Evolutionary conservation across 2,329 filamentous ascomycete species (phyloP).

Genomic region (Fusarium sp.): DNA sequence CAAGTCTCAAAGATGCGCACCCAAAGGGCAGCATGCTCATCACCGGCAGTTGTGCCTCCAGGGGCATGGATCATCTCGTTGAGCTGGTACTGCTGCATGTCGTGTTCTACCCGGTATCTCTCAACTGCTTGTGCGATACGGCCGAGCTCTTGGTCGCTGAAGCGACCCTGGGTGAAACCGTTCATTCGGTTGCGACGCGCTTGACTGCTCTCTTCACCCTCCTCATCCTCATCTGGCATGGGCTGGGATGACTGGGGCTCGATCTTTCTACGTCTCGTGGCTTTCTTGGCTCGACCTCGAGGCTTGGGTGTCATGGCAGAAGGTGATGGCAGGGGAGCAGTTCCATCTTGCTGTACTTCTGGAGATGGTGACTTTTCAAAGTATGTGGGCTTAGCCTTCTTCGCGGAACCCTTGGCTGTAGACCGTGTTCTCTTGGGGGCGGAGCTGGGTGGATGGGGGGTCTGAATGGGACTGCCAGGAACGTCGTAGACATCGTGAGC

Average conservation of each 20-base stretch:
- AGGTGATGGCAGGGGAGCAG: conserved; percentile 48
- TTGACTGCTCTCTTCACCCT: conserved; percentile 19
- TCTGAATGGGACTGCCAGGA: conserved; percentile 38
- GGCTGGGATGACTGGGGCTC: conserved; percentile 33
- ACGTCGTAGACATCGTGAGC: conserved; percentile 42
- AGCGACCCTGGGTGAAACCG: conserved; percentile 54
- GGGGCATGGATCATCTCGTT: conserved; percentile 58
- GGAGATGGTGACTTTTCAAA: conserved; percentile 50
- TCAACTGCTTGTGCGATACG: conserved; percentile 58
- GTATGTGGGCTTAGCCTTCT: conserved; percentile 63
- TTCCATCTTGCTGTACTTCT: conserved; percentile 33
- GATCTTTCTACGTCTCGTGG: conserved; percentile 42
- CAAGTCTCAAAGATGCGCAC: conserved; percentile 59
- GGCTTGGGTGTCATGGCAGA: conserved; percentile 49
- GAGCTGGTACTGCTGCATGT: conserved; percentile 58
- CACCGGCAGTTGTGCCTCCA: conserved; percentile 51
- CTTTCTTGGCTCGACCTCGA: conserved; percentile 46
- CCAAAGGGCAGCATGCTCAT: conserved; percentile 62
- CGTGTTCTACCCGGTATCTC: conserved; percentile 56
- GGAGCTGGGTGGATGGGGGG: conserved; percentile 37
- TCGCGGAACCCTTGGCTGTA: conserved; percentile 51
- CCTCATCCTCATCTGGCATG: conserved; percentile 38
- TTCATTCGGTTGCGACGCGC: conserved; percentile 41
- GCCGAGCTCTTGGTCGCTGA: conserved; percentile 57
- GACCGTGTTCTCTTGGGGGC: conserved; percentile 47